Evolutionary conservation across 1,284 basidiomycete species (phyloP).

Genomic region (Rhodotorula sp.): DNA sequence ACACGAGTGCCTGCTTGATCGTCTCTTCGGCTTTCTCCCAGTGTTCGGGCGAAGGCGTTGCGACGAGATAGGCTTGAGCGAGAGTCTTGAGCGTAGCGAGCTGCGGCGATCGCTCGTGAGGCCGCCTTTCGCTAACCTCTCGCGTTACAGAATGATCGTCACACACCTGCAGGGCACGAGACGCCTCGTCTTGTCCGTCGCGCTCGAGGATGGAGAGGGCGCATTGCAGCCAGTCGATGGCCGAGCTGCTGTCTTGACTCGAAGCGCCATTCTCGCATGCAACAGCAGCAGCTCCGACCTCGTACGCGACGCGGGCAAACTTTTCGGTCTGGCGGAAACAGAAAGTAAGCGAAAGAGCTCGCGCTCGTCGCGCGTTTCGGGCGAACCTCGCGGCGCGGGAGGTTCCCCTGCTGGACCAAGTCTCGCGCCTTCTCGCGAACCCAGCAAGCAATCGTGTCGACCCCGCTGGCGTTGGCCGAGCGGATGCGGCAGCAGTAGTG

Average conservation of each 20-base stretch:
- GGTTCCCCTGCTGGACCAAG: background rate
- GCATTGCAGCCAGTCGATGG: constrained; percentile 13
- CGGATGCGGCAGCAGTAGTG: constrained; percentile 19
- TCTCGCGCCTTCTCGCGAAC: background rate
- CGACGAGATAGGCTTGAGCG: constrained; percentile 9
- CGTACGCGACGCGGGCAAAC: constrained; percentile 3
- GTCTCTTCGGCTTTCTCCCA: constrained; percentile 8
- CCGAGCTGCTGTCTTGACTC: background rate
- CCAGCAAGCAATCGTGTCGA: background rate
- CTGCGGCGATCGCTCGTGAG: background rate
- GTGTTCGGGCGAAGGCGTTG: background rate
- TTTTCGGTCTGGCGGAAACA: background rate
- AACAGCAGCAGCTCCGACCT: background rate
- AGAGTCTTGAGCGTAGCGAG: constrained; percentile 14
- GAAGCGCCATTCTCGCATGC: no score
- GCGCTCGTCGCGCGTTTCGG: no score
- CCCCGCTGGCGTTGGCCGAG: background rate
- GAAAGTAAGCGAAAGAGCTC: background rate
- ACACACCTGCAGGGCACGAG: constrained; percentile 3
- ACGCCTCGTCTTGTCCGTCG: background rate
- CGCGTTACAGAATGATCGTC: no score
- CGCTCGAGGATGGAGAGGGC: constrained; percentile 14
- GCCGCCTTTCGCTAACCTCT: background rate
- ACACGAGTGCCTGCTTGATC: constrained; percentile 11
- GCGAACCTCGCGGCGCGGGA: constrained; percentile 2